phyloP scores from a whole-genome alignment of 129 eudicot genomes.

The Solidago caesia region DNA sequence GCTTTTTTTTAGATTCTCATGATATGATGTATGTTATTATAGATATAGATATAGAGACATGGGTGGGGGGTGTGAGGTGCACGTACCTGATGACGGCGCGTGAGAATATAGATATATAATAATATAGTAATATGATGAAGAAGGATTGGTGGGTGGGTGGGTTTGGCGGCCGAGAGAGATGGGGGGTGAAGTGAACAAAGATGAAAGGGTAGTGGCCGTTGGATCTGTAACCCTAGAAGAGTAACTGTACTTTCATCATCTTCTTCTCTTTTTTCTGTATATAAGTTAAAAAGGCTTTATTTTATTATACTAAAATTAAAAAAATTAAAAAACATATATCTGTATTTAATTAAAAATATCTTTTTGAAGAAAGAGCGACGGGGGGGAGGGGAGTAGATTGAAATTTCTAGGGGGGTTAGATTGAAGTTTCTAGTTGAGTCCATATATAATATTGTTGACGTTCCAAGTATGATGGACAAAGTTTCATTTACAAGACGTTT shows the following conservation, averaged over 20 bases:
- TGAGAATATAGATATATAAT: neutral
- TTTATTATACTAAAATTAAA: neutral
- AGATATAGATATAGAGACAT: neutral
- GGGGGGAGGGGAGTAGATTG: too few species aligned
- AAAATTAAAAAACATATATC: too few species aligned
- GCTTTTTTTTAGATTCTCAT: neutral
- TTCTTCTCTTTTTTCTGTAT: neutral
- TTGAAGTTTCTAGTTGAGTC: too few species aligned
- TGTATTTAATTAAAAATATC: too few species aligned
- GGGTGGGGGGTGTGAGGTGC: slow-evolving; percentile 1
- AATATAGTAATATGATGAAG: neutral
- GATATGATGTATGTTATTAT: neutral
- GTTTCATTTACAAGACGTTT: too few species aligned
- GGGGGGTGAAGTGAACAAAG: slow-evolving; percentile 27
- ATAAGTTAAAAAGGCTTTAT: neutral
- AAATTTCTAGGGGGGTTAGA: too few species aligned
- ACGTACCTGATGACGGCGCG: slow-evolving; percentile 28
- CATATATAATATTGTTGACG: too few species aligned
- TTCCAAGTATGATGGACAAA: too few species aligned
- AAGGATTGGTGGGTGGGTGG: slow-evolving; percentile 22
- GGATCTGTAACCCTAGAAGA: slow-evolving; percentile 34
- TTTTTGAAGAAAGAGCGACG: too few species aligned
- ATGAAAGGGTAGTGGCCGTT: slow-evolving; percentile 33
- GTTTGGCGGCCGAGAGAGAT: slow-evolving; percentile 32
- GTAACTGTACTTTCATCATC: slow-evolving; percentile 19